Percentiles rank a stretch among this genome's conserved stretches.
phyloP scores from a whole-genome alignment of 2,329 filamentous ascomycete species.

The Trichocomaceae sp. region DNA sequence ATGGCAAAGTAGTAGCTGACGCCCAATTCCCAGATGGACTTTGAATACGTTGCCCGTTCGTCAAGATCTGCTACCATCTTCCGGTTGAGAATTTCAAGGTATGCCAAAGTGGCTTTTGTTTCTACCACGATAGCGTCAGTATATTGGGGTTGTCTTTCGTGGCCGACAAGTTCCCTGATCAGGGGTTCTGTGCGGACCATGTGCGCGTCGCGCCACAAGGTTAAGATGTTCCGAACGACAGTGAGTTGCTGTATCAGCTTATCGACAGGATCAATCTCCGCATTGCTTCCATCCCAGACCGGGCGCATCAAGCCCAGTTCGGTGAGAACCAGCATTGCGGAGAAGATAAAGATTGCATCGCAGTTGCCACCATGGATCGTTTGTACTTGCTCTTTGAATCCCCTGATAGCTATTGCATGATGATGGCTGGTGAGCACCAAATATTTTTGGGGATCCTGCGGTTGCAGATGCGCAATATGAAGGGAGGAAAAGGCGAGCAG shows the following conservation, averaged over 20 bases:
- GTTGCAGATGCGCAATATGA: constrained; percentile 11
- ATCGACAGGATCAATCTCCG: constrained; percentile 4
- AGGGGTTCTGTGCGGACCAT: background rate
- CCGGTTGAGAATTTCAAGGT: constrained; percentile 7
- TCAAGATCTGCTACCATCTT: background rate
- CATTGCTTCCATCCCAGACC: background rate
- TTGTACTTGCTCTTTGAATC: constrained; percentile 5
- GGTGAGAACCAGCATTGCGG: constrained; percentile 5
- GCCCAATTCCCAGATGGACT: constrained; percentile 4
- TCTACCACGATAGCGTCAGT: background rate
- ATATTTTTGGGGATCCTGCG: constrained; percentile 1
- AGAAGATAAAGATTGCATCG: constrained; percentile 8
- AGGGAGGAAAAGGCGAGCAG: constrained; percentile 11
- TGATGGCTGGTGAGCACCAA: constrained; percentile 6
- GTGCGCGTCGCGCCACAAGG: background rate
- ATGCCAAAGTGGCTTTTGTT: background rate
- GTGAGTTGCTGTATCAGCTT: constrained; percentile 7
- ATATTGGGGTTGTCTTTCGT: background rate
- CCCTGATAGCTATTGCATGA: constrained; percentile 1
- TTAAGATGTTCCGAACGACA: constrained; percentile 4
- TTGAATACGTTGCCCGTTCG: constrained; percentile 1
- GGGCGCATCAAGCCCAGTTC: constrained; percentile 11
- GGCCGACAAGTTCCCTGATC: constrained; percentile 5
- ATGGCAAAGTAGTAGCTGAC: constrained; percentile 2
- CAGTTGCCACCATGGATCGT: background rate